Percentiles rank a stretch among this genome's conserved stretches.
Conservation (phyloP, 2,329 filamentous ascomycete species). For the Aspergillus sp. region DNA sequence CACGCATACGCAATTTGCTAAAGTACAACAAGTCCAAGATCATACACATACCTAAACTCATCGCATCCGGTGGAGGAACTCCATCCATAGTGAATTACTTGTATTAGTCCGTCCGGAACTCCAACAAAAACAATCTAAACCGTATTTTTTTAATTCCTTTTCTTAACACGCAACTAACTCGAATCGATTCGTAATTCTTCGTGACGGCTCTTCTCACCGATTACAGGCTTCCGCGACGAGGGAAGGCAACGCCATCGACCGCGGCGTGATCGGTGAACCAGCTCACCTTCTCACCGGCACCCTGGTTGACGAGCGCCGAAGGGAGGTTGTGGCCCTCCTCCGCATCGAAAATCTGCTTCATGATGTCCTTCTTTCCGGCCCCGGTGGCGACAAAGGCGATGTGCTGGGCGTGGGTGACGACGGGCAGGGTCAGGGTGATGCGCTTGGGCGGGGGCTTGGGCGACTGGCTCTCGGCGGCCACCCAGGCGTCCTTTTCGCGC, state of each 20-base stretch:
- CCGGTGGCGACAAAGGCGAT: constrained; percentile 93
- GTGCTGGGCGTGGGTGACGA: constrained; percentile 80
- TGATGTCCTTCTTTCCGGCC: constrained; percentile 80
- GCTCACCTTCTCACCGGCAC: constrained; percentile 78
- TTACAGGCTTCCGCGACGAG: constrained; percentile 67
- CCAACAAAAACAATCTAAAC: no score
- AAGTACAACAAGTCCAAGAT: no score
- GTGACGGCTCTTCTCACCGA: not conserved
- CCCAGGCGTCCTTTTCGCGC: constrained; percentile 86
- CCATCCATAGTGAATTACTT: no score
- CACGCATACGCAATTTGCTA: no score
- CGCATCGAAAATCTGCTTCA: constrained; percentile 87
- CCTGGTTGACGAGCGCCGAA: constrained; percentile 83
- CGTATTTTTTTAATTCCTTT: no score
- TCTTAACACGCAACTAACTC: no score
- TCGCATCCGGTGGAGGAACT: no score
- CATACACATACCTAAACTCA: no score
- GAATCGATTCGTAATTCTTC: no score
- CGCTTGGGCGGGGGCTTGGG: constrained; percentile 90
- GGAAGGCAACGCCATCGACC: constrained; percentile 80
- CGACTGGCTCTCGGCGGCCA: constrained; percentile 85
- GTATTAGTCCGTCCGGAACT: no score
- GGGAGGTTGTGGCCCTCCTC: constrained; percentile 73
- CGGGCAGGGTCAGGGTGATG: constrained; percentile 89
- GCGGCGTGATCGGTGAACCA: constrained; percentile 93